Base-by-base conservation (phyloP, 768 basidiomycete genomes). In the Pleurotus cornucopiae region DNA sequence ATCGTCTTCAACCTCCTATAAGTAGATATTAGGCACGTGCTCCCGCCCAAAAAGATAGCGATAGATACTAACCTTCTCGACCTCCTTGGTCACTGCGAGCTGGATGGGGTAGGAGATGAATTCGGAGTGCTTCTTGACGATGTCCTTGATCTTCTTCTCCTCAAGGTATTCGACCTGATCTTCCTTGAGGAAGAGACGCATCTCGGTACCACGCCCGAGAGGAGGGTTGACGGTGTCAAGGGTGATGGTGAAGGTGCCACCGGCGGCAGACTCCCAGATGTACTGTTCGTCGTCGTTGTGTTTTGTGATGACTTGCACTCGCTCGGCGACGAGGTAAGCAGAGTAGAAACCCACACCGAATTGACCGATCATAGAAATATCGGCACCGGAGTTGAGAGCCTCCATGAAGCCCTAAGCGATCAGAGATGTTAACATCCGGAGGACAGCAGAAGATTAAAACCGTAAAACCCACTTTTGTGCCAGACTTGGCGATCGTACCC, bases 321-420 rank as follows among this genome's bases (percentile, higher is more conserved):
- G 88, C 77, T 99, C 96, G 64, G 96, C 95, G 62, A 99, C 95
- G 66, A 99, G 93, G 84, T 98, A 98, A 13, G 93, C 91, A 47
- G 96, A 98, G 86, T 99, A 98, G 88, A 98, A 98, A 80, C 96
- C 96, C 73, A 99, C 96, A 94, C 96, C 93, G 75, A 97, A 96
- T 79, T 95, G 91, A 76, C 93, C 93, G 67, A 96, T 97, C 95
- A 98, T 98, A 67, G 89, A 90, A 59, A 92, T 91, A 67, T 92
- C 89, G 56, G 90, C 90, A 61, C 90, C 90, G 34, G 89, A 89
- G 70, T 78, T 85, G 60, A 98, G 83, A 54, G 97, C 96, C 81
- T 99, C 96, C 96, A 99, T 98, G 84, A 99, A 99, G 58, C 94
- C 95, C 90, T 95, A 60, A 6, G 46, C 38, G 43, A 11, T 54